Evolutionary conservation across 2,329 filamentous ascomycete genomes (phyloP), one percentile per base, ranked within the genome.

Genomic region (Aureobasidium sp.): DNA sequence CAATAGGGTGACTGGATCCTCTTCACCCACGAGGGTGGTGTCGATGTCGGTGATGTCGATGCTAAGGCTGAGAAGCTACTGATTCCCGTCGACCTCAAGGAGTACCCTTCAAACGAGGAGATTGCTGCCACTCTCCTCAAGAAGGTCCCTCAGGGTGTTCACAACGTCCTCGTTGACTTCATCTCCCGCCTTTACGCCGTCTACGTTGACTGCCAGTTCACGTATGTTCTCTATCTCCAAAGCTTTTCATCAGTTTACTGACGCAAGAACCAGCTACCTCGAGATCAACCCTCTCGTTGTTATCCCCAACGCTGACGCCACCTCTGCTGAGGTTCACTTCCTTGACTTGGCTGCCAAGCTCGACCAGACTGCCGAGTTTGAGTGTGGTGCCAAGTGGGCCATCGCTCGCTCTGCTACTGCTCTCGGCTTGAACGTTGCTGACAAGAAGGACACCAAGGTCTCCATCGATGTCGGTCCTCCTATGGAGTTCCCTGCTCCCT

Each of bases 191-290:
- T 99, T 68, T 99, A 99, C 76, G 94, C 93, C 71, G 94, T 99
- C 80, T 99, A 97, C 74, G 94, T 97, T 67, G 94, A 99, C 83
- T 96, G 90, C 86, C 94, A 99, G 80, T 99, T 99, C 85, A 97
- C 94, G 75, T 77, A 67, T 67, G 75, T 69, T 49, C 21, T 36
- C 21, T 21, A 48, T 25, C 7, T 30, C 29, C 32, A 25, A 8
- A 13, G 32, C 25, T 44, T 8, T 8, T 13, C 5, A 4, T 47
- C 16, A 37, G 6, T 27, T 11, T 45, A 55, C 49, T 51, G 30
- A 49, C 41, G 25, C 27, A 27, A 11, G 14, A n/a, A 14, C 14
- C 30, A 77, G 75, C 73, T 99, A 99, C 82, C 91, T 99, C 70
- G 94, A 99, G 81, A 99, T 99, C 84, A 99, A 99, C 86, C 94